These are phyloP conservation scores for Orbilia quercus DNA, from an alignment of 2,329 filamentous ascomycete species.

Conservation along the genomic window DNA sequence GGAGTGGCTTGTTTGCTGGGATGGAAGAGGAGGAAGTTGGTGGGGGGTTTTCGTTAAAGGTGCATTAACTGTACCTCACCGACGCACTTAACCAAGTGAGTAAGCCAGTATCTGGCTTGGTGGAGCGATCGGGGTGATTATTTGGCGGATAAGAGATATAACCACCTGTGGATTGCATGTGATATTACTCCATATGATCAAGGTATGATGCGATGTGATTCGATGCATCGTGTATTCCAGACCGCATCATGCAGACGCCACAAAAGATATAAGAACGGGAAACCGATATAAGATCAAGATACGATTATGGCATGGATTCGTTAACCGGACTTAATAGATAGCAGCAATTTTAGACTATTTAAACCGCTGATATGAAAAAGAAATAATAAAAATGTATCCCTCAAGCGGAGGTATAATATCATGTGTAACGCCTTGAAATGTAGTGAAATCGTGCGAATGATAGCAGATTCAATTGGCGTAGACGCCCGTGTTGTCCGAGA, in stretches of 20 bases:
- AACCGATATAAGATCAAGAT: neutral
- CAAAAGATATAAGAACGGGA: neutral
- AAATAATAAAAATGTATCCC: neutral
- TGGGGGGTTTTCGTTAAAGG: slow-evolving; percentile 64
- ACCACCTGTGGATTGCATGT: neutral
- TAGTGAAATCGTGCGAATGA: too few species aligned
- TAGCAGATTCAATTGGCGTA: neutral
- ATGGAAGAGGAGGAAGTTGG: slow-evolving; percentile 66
- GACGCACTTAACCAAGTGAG: too few species aligned
- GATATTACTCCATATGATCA: neutral
- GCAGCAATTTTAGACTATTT: neutral
- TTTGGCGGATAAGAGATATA: neutral
- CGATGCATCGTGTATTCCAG: neutral
- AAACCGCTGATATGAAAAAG: neutral
- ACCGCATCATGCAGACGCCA: slow-evolving; percentile 2
- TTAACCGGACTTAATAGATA: too few species aligned
- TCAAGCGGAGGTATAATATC: slow-evolving; percentile 1
- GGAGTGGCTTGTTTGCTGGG: slow-evolving; percentile 67
- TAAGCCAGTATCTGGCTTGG: too few species aligned
- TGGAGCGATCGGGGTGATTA: too few species aligned
- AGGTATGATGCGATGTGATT: neutral
- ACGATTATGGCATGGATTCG: neutral
- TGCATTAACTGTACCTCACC: slow-evolving; percentile 57
- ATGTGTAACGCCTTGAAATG: neutral
- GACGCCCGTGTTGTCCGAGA: neutral